These are phyloP conservation scores for Aspergillus nanangensis DNA, from an alignment of 495 filamentous ascomycete genomes.

Conservation along the genomic window DNA sequence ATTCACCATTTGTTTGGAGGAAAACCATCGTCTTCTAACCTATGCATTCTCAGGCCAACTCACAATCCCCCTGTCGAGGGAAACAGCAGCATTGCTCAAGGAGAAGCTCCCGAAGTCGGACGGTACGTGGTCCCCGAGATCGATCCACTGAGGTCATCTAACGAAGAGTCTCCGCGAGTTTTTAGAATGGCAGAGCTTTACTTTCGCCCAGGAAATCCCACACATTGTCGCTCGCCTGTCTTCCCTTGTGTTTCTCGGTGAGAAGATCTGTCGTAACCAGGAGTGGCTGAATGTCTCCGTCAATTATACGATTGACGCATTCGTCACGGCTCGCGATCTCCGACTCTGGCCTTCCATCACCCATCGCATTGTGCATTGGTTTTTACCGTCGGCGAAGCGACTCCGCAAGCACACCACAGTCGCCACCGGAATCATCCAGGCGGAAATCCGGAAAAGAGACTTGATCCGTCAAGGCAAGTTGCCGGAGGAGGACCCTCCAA, in stretches of 20 bases:
- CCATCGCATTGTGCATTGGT: slow-evolving; percentile 32
- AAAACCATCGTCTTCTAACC: background rate
- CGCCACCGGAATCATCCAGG: slow-evolving; percentile 26
- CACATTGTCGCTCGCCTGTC: slow-evolving; percentile 53
- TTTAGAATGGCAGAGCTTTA: slow-evolving; percentile 29
- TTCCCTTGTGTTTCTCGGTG: slow-evolving; percentile 54
- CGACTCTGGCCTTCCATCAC: slow-evolving; percentile 31
- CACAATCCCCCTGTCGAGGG: slow-evolving; percentile 37
- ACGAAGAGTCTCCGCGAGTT: too few species aligned
- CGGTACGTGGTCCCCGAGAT: slow-evolving; percentile 17
- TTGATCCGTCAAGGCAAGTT: slow-evolving; percentile 23
- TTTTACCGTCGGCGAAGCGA: slow-evolving; percentile 24
- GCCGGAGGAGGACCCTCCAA: slow-evolving; percentile 11
- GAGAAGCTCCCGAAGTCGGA: slow-evolving; percentile 33
- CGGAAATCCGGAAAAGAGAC: slow-evolving; percentile 24
- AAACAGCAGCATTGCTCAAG: slow-evolving; percentile 32
- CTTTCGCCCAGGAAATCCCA: slow-evolving; percentile 24
- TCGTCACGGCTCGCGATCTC: slow-evolving; percentile 29
- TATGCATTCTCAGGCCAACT: slow-evolving; percentile 20
- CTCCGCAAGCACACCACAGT: slow-evolving; percentile 22
- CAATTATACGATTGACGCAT: slow-evolving; percentile 52
- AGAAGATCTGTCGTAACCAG: slow-evolving; percentile 45
- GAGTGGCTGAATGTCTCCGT: slow-evolving; percentile 55
- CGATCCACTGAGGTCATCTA: background rate
- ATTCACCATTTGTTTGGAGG: background rate